Evolutionary conservation across 768 basidiomycete genomes (phyloP).

Genomic region (Trametes elegans): DNA sequence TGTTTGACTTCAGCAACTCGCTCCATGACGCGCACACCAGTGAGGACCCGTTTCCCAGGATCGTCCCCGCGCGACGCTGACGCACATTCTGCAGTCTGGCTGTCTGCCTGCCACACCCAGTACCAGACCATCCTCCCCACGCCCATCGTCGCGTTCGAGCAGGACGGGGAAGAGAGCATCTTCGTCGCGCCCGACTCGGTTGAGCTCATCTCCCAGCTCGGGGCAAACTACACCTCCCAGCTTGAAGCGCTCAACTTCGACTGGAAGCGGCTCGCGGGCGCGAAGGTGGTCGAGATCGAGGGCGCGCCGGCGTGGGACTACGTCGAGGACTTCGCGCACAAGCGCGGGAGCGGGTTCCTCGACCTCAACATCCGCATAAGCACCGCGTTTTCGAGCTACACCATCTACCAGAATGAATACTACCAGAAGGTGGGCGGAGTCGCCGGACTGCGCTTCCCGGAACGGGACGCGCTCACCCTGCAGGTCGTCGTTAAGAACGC

Average conservation of each 20-base stretch:
- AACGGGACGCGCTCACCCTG: slow-evolving; percentile 46
- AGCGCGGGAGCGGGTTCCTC: slow-evolving; percentile 59
- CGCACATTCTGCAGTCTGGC: slow-evolving; percentile 42
- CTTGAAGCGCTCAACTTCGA: slow-evolving; percentile 54
- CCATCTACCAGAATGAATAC: no score
- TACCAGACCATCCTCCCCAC: slow-evolving; percentile 51
- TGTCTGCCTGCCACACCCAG: slow-evolving; percentile 51
- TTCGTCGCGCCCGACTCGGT: slow-evolving; percentile 56
- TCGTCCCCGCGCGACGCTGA: neutral
- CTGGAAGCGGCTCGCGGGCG: slow-evolving; percentile 61
- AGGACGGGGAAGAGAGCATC: slow-evolving; percentile 42
- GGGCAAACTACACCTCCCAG: slow-evolving; percentile 43
- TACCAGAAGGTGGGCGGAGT: slow-evolving; percentile 59
- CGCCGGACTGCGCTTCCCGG: slow-evolving; percentile 53
- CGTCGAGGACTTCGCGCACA: slow-evolving; percentile 53
- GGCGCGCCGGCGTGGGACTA: slow-evolving; percentile 53
- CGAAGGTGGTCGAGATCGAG: slow-evolving; percentile 52
- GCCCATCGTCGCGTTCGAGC: slow-evolving; percentile 50
- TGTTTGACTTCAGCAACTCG: slow-evolving; percentile 53
- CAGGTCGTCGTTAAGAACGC: slow-evolving; percentile 45
- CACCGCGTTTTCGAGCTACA: no score
- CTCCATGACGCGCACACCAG: slow-evolving; percentile 69
- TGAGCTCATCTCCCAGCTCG: slow-evolving; percentile 47
- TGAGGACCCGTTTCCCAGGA: slow-evolving; percentile 25
- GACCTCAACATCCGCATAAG: slow-evolving; percentile 65